A percentile compares a stretch with the other conserved stretches of the same genome.
These are phyloP conservation scores for Nannochloris sp. DNA, from an alignment of 139 green algal genomes.

Conservation along the genomic window DNA sequence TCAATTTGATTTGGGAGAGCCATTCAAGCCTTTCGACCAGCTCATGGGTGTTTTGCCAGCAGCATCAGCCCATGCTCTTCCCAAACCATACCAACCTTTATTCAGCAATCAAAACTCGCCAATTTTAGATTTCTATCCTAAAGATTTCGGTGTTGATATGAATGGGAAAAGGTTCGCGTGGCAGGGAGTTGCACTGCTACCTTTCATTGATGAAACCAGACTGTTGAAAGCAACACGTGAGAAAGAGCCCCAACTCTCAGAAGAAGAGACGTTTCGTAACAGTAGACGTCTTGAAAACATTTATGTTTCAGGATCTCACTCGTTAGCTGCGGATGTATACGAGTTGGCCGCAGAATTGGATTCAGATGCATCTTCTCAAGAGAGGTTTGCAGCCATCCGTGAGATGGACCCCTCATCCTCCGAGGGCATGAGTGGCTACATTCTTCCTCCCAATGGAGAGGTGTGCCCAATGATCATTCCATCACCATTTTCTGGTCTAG, in stretches of 20 bases:
- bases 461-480: conserved; percentile 60
- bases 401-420: conserved; percentile 23
- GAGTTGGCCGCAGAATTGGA: conserved; percentile 44
- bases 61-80: conserved; percentile 74
- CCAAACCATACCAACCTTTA: conserved; percentile 53
- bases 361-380: background rate
- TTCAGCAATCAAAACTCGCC: conserved; percentile 73
- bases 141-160: conserved; percentile 92
- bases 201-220: conserved; percentile 91
- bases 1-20: conserved; percentile 64
- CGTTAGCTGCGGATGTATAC: conserved; percentile 59
- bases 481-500: conserved; percentile 52
- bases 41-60: conserved; percentile 96
- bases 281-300: conserved; percentile 56
- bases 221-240: conserved; percentile 44
- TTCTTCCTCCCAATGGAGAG: conserved; percentile 59
- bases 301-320: conserved; percentile 62
- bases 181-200: conserved; percentile 95
- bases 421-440: conserved; percentile 60
- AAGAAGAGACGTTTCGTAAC: conserved; percentile 63
- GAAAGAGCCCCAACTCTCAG: conserved; percentile 47
- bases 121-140: conserved; percentile 96
- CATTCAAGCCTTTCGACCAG: conserved; percentile 97
- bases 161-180: conserved; percentile 98
- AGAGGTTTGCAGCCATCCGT: background rate